phyloP scores from a whole-genome alignment of 2,329 filamentous ascomycete species.

The Amylocarpus encephaloides region DNA sequence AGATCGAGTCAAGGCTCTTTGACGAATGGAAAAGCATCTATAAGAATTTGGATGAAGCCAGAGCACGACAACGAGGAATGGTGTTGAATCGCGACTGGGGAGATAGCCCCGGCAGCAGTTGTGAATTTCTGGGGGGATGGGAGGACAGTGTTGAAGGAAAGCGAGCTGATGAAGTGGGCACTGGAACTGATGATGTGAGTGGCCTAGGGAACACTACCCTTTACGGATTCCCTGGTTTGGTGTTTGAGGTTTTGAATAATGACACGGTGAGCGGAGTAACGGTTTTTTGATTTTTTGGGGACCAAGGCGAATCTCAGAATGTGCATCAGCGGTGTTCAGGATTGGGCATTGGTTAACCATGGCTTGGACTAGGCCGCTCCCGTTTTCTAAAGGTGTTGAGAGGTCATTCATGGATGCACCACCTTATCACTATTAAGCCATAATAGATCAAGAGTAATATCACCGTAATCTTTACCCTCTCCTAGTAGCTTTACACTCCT shows the following conservation, averaged over 20 bases:
- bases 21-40: slow-evolving; percentile 65
- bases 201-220: slow-evolving; percentile 70
- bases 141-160: slow-evolving; percentile 57
- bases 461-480: too few relatives aligned
- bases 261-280: slow-evolving; percentile 84
- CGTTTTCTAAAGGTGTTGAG: too few relatives aligned
- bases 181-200: slow-evolving; percentile 44
- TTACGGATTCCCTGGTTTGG: slow-evolving; percentile 86
- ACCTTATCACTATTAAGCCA: too few relatives aligned
- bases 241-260: slow-evolving; percentile 95
- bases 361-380: background rate
- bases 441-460: too few relatives aligned
- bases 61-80: slow-evolving; percentile 63
- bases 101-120: slow-evolving; percentile 83
- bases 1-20: slow-evolving; percentile 63
- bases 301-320: background rate
- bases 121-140: slow-evolving; percentile 75
- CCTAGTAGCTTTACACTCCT: too few relatives aligned
- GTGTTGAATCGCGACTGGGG: slow-evolving; percentile 87
- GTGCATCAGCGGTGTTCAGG: slow-evolving; percentile 5
- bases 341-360: background rate
- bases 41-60: slow-evolving; percentile 45
- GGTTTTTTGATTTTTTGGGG: slow-evolving; percentile 54
- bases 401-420: too few relatives aligned
- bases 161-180: slow-evolving; percentile 38